Conservation (phyloP, 192 early-diverging fungal species). For the Linnemannia elongata region DNA sequence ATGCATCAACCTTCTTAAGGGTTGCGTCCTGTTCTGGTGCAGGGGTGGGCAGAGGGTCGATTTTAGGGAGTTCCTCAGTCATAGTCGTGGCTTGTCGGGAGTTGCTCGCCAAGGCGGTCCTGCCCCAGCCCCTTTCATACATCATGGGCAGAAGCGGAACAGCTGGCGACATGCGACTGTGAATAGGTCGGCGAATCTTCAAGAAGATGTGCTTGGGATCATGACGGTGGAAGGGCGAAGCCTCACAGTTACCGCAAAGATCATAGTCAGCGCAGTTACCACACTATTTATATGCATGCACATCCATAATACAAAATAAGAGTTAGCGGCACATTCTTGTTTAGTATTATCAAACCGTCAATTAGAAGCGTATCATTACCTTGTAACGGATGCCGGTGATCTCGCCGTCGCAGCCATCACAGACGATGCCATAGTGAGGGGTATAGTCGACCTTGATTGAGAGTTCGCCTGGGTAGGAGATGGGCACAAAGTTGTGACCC, state of each 20-base stretch:
- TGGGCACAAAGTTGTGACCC: slow-evolving; percentile 59
- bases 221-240: slow-evolving; percentile 48
- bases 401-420: slow-evolving; percentile 60
- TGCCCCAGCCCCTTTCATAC: slow-evolving; percentile 51
- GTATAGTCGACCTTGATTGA: slow-evolving; percentile 31
- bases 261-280: slow-evolving; percentile 74
- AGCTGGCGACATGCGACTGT: slow-evolving; percentile 3
- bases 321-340: background rate
- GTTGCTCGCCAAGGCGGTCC: background rate
- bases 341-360: background rate
- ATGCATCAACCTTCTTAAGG: background rate
- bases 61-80: background rate
- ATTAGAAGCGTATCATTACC: slow-evolving; percentile 28
- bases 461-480: slow-evolving; percentile 45
- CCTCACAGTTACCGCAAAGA: slow-evolving; percentile 72
- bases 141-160: slow-evolving; percentile 54
- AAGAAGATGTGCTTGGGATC: slow-evolving; percentile 62
- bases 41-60: background rate
- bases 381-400: slow-evolving; percentile 66
- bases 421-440: slow-evolving; percentile 57
- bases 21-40: background rate
- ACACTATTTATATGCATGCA: slow-evolving; percentile 50
- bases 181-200: slow-evolving; percentile 61
- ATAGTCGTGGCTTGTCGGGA: slow-evolving; percentile 2
- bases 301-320: background rate